Percentiles rank a stretch among this genome's conserved stretches.
Evolutionary conservation across 2,329 filamentous ascomycete genomes (phyloP).

Genomic region (Pseudopithomyces maydicus): DNA sequence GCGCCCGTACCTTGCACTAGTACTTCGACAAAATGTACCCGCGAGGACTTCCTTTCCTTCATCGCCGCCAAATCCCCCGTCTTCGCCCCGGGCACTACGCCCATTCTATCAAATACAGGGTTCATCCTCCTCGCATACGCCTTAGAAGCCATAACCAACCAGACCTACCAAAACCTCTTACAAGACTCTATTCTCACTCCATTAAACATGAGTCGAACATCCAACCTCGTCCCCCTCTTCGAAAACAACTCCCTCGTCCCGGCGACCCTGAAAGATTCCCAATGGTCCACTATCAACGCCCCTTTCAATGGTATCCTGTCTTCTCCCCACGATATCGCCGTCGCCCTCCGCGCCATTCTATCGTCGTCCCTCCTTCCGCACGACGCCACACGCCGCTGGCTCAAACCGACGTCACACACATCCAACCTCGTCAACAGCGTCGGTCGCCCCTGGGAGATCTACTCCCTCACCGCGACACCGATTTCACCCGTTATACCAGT

Average conservation of each 20-base stretch:
- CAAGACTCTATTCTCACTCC: conserved; percentile 49
- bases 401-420: conserved; percentile 40
- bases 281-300: neutral
- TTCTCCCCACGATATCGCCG: conserved; percentile 39
- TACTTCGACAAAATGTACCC: neutral
- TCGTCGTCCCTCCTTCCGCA: conserved; percentile 25
- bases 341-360: conserved; percentile 11
- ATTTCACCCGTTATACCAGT: conserved; percentile 29
- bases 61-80: conserved; percentile 32
- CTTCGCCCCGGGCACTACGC: conserved; percentile 51
- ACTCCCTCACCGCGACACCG: conserved; percentile 21
- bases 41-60: conserved; percentile 8
- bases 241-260: conserved; percentile 6
- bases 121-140: conserved; percentile 53
- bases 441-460: conserved; percentile 48
- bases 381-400: neutral
- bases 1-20: neutral
- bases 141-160: conserved; percentile 51
- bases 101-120: conserved; percentile 57
- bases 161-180: conserved; percentile 46
- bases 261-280: neutral
- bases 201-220: conserved; percentile 50
- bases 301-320: conserved; percentile 38
- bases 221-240: conserved; percentile 28
- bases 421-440: conserved; percentile 38